A percentile compares a stretch with the other conserved stretches of the same genome.
phyloP scores from a whole-genome alignment of 176 grass and related monocot genomes.

The Oropetium thomaeum region DNA sequence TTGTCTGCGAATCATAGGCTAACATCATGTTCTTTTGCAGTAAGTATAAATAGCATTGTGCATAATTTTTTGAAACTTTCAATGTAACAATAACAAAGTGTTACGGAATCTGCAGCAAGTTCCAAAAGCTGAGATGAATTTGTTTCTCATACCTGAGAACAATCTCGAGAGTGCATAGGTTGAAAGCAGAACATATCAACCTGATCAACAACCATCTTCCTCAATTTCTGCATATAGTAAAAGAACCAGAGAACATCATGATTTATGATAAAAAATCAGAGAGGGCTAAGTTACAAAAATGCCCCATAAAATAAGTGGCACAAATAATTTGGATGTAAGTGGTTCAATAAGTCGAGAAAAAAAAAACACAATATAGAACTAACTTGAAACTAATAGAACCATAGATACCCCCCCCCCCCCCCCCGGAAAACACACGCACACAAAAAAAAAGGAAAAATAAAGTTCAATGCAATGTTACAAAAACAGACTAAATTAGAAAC shows the following conservation, averaged over 20 bases:
- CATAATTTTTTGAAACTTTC: neutral
- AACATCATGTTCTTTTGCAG: neutral
- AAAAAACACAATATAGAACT: neutral
- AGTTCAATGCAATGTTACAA: neutral
- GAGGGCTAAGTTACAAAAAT: neutral
- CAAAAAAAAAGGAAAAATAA: too few relatives aligned
- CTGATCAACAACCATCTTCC: constrained; percentile 66
- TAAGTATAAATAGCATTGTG: neutral
- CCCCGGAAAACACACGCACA: too few relatives aligned
- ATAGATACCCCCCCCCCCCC: too few relatives aligned
- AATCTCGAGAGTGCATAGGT: constrained; percentile 80
- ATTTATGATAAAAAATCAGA: neutral
- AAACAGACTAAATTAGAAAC: neutral
- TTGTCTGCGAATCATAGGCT: neutral
- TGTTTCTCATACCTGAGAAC: constrained; percentile 62
- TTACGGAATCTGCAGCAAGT: neutral
- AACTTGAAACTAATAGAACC: neutral
- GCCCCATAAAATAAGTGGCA: neutral
- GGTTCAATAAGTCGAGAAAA: neutral
- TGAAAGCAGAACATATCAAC: constrained; percentile 79
- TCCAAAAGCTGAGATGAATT: neutral
- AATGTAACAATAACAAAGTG: neutral
- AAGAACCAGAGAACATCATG: neutral
- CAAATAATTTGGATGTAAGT: neutral
- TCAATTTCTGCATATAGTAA: constrained; percentile 69